Percentiles rank a stretch among this genome's conserved stretches.
Evolutionary conservation across 1,284 basidiomycete species (phyloP).

Genomic region (Takashimella tepidaria): DNA sequence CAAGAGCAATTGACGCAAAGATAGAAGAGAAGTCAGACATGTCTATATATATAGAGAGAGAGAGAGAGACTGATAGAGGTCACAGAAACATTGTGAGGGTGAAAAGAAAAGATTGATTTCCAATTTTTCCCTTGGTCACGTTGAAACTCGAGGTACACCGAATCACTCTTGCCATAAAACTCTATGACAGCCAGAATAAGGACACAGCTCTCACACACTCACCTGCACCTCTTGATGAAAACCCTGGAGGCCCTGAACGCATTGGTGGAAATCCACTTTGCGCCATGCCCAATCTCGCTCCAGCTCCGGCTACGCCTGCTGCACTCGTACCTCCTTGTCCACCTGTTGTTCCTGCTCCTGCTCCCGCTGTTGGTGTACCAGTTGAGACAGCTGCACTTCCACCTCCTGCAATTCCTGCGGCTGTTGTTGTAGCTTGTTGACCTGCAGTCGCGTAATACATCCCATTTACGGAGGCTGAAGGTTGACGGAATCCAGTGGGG

Average conservation of each 20-base stretch:
- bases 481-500: neutral
- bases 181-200: no score
- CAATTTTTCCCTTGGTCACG: no score
- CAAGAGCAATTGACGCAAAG: no score
- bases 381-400: conserved; percentile 6
- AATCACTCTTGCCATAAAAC: no score
- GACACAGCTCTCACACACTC: no score
- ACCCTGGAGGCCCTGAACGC: conserved; percentile 41
- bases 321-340: conserved; percentile 9
- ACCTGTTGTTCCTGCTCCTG: conserved; percentile 19
- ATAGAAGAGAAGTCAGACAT: no score
- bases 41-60: no score
- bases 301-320: conserved; percentile 6
- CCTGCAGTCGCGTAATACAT: conserved; percentile 44
- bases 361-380: conserved; percentile 12
- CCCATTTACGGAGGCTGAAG: conserved; percentile 10
- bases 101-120: no score
- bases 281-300: conserved; percentile 6
- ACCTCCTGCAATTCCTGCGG: conserved; percentile 11
- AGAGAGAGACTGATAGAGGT: no score
- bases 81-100: no score
- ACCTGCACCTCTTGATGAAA: conserved; percentile 21
- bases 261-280: conserved; percentile 19
- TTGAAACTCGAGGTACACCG: no score
- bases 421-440: conserved; percentile 28